Evolutionary conservation across 225 moss, liverwort and hornwort species (phyloP), one percentile per base, ranked within the genome.

Genomic region (Antitrichia curtipendula): DNA sequence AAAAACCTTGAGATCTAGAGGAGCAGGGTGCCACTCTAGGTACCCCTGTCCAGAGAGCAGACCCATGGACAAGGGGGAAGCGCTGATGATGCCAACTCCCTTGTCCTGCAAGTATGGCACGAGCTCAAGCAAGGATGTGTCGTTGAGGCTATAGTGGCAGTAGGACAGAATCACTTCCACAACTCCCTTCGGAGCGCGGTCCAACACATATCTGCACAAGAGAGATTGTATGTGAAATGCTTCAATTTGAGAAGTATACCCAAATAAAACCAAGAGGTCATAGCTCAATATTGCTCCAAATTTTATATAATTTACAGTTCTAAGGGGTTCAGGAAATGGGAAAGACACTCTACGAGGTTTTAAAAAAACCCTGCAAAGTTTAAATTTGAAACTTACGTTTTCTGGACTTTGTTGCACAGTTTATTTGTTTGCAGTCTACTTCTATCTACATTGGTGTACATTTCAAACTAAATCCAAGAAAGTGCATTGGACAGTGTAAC

Each of bases 11-110:
- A 98, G 85, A 60, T 96, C 94, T 34, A 91, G 65, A 74, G 98
- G 94, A 83, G 98, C 98, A 81, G 97, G 97, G 89, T 98, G 98
- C 98, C 98, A 98, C 8, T 96, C 95, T 6, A 97, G 98, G 88
- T 91, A 95, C 41, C 97, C 94, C 19, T 91, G 92, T 82, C 93
- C 95, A 50, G 98, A 95, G 32, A 98, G 89, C 69, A 97, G 88
- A 16, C 97, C 98, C 96, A 97, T 97, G 70, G 97, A 95, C 89
- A 98, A 84, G n/a, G 98, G 98, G 31, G 98, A 96, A 45, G 97
- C 98, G 89, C 90, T 98, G 91, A 98, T 97, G n/a, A 98, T 90
- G 61, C 97, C 97, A 20, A 97, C 94, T 61, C 95, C 95, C 92
- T 98, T 97, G 87, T 93, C 95, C 89, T 96, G 93, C 89, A 98